phyloP scores from a whole-genome alignment of 495 filamentous ascomycete genomes.

The Podospora appendiculata region DNA sequence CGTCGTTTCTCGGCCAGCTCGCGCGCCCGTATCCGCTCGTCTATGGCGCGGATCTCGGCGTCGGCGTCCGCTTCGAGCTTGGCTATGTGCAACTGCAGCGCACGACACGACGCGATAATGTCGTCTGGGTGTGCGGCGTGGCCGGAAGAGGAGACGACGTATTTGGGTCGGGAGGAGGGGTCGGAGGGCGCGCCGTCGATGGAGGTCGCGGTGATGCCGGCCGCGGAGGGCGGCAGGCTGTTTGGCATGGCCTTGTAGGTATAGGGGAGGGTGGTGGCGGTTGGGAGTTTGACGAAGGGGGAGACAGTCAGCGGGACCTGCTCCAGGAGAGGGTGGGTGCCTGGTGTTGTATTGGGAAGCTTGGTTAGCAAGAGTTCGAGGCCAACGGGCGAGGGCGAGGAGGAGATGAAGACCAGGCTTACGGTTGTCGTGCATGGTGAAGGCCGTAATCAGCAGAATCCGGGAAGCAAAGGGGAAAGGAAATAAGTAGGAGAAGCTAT shows the following conservation, averaged over 20 bases:
- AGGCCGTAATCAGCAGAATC: neutral
- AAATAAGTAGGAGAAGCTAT: too few species aligned
- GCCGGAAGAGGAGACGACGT: constrained; percentile 65
- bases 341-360: constrained; percentile 27
- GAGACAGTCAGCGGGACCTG: constrained; percentile 91
- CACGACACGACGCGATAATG: constrained; percentile 70
- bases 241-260: constrained; percentile 86
- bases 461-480: too few species aligned
- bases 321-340: constrained; percentile 77
- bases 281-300: constrained; percentile 86
- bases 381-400: neutral
- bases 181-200: constrained; percentile 18
- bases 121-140: constrained; percentile 75
- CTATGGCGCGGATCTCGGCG: constrained; percentile 57
- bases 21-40: constrained; percentile 59
- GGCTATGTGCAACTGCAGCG: constrained; percentile 66
- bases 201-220: constrained; percentile 41
- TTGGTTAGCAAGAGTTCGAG: constrained; percentile 5
- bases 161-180: constrained; percentile 44
- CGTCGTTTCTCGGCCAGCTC: constrained; percentile 89
- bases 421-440: constrained; percentile 42
- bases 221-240: constrained; percentile 71
- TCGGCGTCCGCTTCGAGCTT: constrained; percentile 56
- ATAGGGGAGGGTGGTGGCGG: constrained; percentile 86
- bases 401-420: constrained; percentile 8